Evolutionary conservation across 2,329 filamentous ascomycete species (phyloP), one percentile per base, ranked within the genome.

Genomic region (Fusarium sp.): DNA sequence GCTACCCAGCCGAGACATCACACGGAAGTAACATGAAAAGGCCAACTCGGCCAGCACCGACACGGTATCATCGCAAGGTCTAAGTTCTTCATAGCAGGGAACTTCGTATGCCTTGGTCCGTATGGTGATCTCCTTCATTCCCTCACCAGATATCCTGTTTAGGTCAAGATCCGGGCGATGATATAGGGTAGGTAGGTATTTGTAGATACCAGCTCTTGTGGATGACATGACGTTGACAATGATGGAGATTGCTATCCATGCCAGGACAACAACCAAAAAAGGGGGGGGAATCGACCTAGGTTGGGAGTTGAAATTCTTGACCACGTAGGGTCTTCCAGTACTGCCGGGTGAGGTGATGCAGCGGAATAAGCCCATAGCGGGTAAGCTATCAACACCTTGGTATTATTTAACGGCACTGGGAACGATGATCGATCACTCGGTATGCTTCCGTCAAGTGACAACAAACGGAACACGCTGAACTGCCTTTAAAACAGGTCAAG

Each of bases 21-120:
- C 46, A 51, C 46, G 17, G 46, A 51, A 51, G 46, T 51, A 51
- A n/a, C 46, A 51, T 29, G 24, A n/a, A 31, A 51, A 31, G 24
- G 46, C n/a, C 10, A 31, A 12, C 27, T 6, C 53, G 38, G 33
- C 20, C 29, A 20, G 49, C 49, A 12, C 16, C 16, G 17, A n/a
- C 4, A n/a, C 5, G 14, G 1, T 5, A 46, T 16, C 22, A 5
- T 14, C 22, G 5, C 7, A 46, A 46, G 22, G 16, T 27, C 5
- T 14, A 46, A 46, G 22, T 24, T 27, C 5, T 14, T 3, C 5
- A 6, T 2, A 27, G 9, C 22, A 24, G 42, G 2, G 17, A 27
- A 22, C 22, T 6, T 24, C 6, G 11, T 22, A 8, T 38, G 36
- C 31, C 31, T 8, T 11, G 36, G 17, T 42, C 11, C 11, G 10